Evolutionary conservation across 257 asterid genomes (phyloP).

Genomic region (Capsicum baccatum): DNA sequence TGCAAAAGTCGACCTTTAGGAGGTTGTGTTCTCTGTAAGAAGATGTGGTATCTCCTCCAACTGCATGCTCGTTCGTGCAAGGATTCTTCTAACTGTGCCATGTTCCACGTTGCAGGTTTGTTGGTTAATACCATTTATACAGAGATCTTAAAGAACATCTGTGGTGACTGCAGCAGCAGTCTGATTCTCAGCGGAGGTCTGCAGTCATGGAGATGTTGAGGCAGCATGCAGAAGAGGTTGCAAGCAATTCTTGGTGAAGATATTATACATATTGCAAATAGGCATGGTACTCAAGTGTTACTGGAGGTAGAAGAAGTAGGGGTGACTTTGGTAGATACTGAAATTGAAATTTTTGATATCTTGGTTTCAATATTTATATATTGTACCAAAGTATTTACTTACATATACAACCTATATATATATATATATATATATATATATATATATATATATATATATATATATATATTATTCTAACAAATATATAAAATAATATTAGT

Average conservation of each 20-base stretch:
- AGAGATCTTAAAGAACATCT: slow-evolving; percentile 83
- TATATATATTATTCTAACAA: too few relatives aligned
- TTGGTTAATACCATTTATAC: slow-evolving; percentile 37
- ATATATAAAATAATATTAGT: too few relatives aligned
- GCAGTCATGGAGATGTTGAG: slow-evolving; percentile 96
- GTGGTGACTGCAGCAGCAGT: slow-evolving; percentile 76
- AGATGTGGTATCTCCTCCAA: slow-evolving; percentile 98
- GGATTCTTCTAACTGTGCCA: slow-evolving; percentile 83
- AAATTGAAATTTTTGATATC: too few relatives aligned
- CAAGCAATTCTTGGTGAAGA: slow-evolving; percentile 48
- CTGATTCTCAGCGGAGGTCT: slow-evolving; percentile 91
- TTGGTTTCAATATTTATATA: neutral
- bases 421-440: too few relatives aligned
- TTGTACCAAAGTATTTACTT: too few relatives aligned
- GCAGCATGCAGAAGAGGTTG: slow-evolving; percentile 91
- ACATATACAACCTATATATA: too few relatives aligned
- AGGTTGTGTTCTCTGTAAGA: slow-evolving; percentile 85
- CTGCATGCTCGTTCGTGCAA: slow-evolving; percentile 97
- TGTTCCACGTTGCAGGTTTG: slow-evolving; percentile 99
- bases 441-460: too few relatives aligned
- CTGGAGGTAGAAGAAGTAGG: neutral
- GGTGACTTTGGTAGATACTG: too few relatives aligned
- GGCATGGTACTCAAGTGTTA: neutral
- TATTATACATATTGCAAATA: slow-evolving; percentile 22
- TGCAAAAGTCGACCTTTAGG: slow-evolving; percentile 90